Base-by-base conservation (phyloP, 1,284 basidiomycete species). In the Golubevia pallescens region DNA sequence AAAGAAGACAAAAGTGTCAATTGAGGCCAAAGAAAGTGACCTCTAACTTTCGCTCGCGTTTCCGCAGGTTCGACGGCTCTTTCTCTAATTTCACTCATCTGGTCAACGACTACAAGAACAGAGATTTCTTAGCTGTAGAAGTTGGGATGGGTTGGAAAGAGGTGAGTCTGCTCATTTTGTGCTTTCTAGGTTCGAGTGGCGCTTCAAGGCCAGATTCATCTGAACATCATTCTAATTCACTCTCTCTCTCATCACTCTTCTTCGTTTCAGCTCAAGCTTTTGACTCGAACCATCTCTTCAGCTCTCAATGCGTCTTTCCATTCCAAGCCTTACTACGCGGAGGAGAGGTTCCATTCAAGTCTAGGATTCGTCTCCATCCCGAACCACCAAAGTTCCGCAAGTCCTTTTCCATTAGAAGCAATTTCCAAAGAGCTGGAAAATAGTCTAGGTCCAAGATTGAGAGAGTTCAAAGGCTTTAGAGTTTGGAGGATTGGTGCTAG, bases 311-410 rank as follows among this genome's bases (percentile, higher is more conserved):
- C 67, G 7, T 63, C 68, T 2, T 73, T 73, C 32, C 65, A 68
- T 0, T 70, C 73, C 7, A 68, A 67, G 28, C 10, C 58, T 4
- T 75, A 75, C 68, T 75, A 75, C 57, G 48, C 71, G 38, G 70
- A 73, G 32, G 73, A 70, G 14, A 71, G 71, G 1, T 75, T 70
- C 52, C 73, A 75, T n/a, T 69, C 71, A 0, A 75, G 73, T 51
- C 64, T 64, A 1, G 64, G 69, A 6, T 73, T 48, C 23, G 14
- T 68, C 10, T 14, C 20, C 0, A 2, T 53, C 5, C 21, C 13
- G 20, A 58, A 53, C 4, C 23, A 19, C 5, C 13, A 38, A 2
- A 23, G 34, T 5, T 23, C 19, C 57, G 23, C 4, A 3, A n/a
- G n/a, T 28, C 28, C 19, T 19, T 13, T 57, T 1, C 58, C 57